Percentiles rank a stretch among this genome's conserved stretches.
Conservation (phyloP, 2,329 filamentous ascomycete species). For the Drechmeria coniospora region DNA sequence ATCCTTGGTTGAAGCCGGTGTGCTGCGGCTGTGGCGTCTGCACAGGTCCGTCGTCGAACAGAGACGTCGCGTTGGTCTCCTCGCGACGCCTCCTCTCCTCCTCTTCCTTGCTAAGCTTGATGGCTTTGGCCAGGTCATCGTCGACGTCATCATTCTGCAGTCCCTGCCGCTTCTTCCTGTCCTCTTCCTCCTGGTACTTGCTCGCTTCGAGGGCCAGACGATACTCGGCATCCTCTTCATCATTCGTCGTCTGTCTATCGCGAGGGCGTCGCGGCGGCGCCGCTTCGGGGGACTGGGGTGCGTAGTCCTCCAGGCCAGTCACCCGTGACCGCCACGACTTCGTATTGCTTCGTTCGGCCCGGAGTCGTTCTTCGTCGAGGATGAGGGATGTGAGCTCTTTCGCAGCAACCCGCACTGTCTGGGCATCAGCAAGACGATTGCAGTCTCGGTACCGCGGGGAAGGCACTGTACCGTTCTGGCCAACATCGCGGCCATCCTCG, state of each 20-base stretch:
- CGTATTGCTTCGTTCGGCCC: slow-evolving; percentile 77
- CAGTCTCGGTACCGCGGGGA: slow-evolving; percentile 1
- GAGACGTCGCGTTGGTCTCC: slow-evolving; percentile 63
- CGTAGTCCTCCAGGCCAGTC: slow-evolving; percentile 77
- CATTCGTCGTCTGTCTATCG: slow-evolving; percentile 35
- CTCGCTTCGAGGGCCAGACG: slow-evolving; percentile 84
- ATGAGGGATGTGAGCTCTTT: slow-evolving; percentile 91
- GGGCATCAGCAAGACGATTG: slow-evolving; percentile 5
- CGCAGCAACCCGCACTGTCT: slow-evolving; percentile 75
- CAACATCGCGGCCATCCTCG: slow-evolving; percentile 88
- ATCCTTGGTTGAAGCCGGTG: slow-evolving; percentile 90
- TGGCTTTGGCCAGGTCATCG: slow-evolving; percentile 85
- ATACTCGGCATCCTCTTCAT: slow-evolving; percentile 85
- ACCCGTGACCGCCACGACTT: slow-evolving; percentile 96
- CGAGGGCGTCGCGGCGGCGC: slow-evolving; percentile 28
- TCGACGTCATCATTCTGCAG: slow-evolving; percentile 45
- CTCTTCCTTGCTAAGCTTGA: slow-evolving; percentile 87
- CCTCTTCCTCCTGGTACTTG: slow-evolving; percentile 88
- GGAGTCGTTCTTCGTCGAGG: slow-evolving; percentile 82
- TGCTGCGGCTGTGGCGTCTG: slow-evolving; percentile 52
- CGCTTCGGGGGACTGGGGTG: slow-evolving; percentile 26
- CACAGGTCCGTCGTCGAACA: slow-evolving; percentile 71
- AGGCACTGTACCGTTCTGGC: slow-evolving; percentile 63
- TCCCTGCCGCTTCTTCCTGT: slow-evolving; percentile 55
- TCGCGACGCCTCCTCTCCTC: slow-evolving; percentile 79